Base-by-base conservation (phyloP, 352 stramenopile species). In the Phytopythium helicoides region DNA sequence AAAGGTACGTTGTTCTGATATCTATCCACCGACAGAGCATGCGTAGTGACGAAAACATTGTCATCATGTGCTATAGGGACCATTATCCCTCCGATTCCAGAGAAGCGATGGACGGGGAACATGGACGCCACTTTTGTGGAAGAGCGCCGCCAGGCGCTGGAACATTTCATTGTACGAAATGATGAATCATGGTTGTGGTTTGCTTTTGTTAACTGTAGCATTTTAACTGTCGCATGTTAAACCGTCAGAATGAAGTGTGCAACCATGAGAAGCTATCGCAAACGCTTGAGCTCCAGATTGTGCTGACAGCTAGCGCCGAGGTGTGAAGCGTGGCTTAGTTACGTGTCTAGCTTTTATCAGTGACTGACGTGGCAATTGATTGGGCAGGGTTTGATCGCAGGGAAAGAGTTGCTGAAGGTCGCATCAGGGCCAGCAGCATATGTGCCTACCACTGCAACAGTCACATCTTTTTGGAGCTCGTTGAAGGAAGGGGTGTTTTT, bases 121-220 rank as follows among this genome's bases (percentile, higher is more conserved):
- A 89, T 95, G 81, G 83, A 94, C 54, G 82, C 82, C 14, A 92
- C 82, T 4, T 96, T 96, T 60, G 81, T 96, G 25, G 83, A 95
- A 73, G 86, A 94, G 55, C 74, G 87, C 37, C 80, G 84, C 16
- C 83, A 94, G 71, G 85, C 81, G 0, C 64, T 96, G 11, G 85
- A 96, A 40, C 81, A 94, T 52, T 96, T 94, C 47, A 91, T 96
- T 53, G 83, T 95, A 45, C 42, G 74, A 47, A 19, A 23, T 26
- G 36, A 4, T 22, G 1, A 11, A 16, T 53, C 21, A n/a, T n/a
- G n/a, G n/a, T n/a, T n/a, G n/a, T n/a, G n/a, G n/a, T n/a, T n/a
- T n/a, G n/a, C n/a, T n/a, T n/a, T n/a, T n/a, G n/a, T n/a, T n/a
- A n/a, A n/a, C n/a, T n/a, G n/a, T n/a, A n/a, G n/a, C 2, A 16